Evolutionary conservation across 768 basidiomycete species (phyloP).

Genomic region (Infundibulicybe gibba): DNA sequence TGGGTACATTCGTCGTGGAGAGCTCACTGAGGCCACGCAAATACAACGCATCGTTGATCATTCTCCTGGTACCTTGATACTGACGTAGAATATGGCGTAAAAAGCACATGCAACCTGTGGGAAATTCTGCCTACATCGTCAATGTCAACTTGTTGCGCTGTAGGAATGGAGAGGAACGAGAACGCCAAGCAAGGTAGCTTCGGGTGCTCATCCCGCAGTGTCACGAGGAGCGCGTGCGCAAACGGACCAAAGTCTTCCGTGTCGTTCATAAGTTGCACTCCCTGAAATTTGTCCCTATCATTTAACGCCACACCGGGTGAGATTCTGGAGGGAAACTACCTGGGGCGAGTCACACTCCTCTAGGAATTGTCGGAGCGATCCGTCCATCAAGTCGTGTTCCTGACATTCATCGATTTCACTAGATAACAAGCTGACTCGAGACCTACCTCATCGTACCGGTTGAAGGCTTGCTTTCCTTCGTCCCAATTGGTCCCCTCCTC

Average conservation of each 20-base stretch:
- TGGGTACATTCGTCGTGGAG: constrained; percentile 47
- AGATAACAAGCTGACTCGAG: neutral
- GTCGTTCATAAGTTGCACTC: constrained; percentile 66
- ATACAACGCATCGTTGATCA: constrained; percentile 63
- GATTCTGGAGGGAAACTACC: constrained; percentile 32
- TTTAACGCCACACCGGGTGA: neutral
- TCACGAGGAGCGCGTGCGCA: constrained; percentile 49
- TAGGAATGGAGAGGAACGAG: constrained; percentile 49
- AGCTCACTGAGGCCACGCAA: constrained; percentile 47
- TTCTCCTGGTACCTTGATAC: constrained; percentile 33
- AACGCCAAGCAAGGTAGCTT: constrained; percentile 60
- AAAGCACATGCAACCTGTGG: constrained; percentile 2
- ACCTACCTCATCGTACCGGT: constrained; percentile 51
- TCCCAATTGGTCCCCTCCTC: constrained; percentile 59
- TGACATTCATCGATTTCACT: constrained; percentile 17
- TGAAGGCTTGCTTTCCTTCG: constrained; percentile 46
- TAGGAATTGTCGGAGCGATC: constrained; percentile 57
- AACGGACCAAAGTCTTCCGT: constrained; percentile 65
- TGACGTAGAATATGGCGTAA: constrained; percentile 16
- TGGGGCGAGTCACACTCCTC: constrained; percentile 78
- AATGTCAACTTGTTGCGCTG: constrained; percentile 24
- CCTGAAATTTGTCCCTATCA: constrained; percentile 33
- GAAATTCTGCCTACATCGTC: constrained; percentile 39
- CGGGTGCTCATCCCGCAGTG: constrained; percentile 64
- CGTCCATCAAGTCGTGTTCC: constrained; percentile 69